Percentiles rank a stretch among this genome's conserved stretches.
These are phyloP conservation scores for Hymenotorrendiella dingleyae DNA, from an alignment of 2,329 filamentous ascomycete species.

Conservation along the genomic window DNA sequence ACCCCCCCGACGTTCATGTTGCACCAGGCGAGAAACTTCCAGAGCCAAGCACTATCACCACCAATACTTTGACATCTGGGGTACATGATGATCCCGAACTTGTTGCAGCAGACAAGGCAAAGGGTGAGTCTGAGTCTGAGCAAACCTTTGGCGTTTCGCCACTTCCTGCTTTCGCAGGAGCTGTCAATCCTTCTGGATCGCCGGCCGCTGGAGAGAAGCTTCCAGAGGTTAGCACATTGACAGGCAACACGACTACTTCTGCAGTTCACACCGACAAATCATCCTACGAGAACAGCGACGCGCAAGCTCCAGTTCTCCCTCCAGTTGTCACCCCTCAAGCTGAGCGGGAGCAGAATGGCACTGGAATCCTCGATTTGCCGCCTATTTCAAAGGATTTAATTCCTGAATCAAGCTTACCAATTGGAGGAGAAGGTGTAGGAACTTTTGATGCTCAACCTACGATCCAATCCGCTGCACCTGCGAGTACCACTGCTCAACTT, in stretches of 20 bases:
- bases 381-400: slow-evolving; percentile 60
- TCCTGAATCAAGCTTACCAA: slow-evolving; percentile 76
- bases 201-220: slow-evolving; percentile 76
- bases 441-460: slow-evolving; percentile 46
- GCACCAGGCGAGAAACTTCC: slow-evolving; percentile 78
- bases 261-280: slow-evolving; percentile 75
- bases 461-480: slow-evolving; percentile 45
- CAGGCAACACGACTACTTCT: slow-evolving; percentile 60
- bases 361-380: slow-evolving; percentile 43
- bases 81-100: slow-evolving; percentile 78
- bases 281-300: slow-evolving; percentile 78
- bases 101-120: slow-evolving; percentile 44
- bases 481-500: slow-evolving; percentile 36
- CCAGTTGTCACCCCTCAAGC: slow-evolving; percentile 37
- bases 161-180: slow-evolving; percentile 55
- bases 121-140: slow-evolving; percentile 35
- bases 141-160: slow-evolving; percentile 52
- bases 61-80: slow-evolving; percentile 64
- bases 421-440: slow-evolving; percentile 39
- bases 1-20: slow-evolving; percentile 76
- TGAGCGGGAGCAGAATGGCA: slow-evolving; percentile 28
- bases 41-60: slow-evolving; percentile 54
- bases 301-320: slow-evolving; percentile 32
- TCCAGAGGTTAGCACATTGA: slow-evolving; percentile 59
- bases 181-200: slow-evolving; percentile 74